Base-by-base conservation (phyloP, 108 stramenopile genomes). In the Pseudonitzschia multiseries region DNA sequence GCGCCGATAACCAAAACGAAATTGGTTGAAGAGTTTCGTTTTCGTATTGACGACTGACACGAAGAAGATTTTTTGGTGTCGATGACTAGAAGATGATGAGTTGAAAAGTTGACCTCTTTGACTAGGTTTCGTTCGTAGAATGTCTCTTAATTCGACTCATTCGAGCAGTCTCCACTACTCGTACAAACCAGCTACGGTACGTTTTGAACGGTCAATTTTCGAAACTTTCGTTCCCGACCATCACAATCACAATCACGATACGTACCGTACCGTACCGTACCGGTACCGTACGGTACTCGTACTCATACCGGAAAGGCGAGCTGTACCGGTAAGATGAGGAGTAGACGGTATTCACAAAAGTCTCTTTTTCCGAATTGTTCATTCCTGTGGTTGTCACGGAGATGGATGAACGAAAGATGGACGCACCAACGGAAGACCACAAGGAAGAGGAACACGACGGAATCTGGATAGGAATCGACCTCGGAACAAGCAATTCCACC, bases 391-490 rank as follows among this genome's bases (percentile, higher is more conserved):
- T n/a, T n/a, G n/a, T 36, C 36, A 48, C 46, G 18, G 14, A 48
- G 18, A 48, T n/a, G n/a, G n/a, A n/a, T n/a, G n/a, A n/a, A n/a
- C n/a, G n/a, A 48, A 48, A 48, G 17, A 48, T 48, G 14, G 46
- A 48, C 46, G 46, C 1, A 48, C 2, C 46, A 5, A 48, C 18
- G 46, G 46, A 48, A 48, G 46, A 48, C 18, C 18, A 2, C 46
- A 48, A 48, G 17, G 18, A 18, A 18, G 1, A 48, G 24, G 22
- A 56, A 56, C 24, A 26, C 24, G 73, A 65, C 54, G 88, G 89
- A 31, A 73, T 84, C 21, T 92, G 89, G 85, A 87, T 92, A 59
- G 93, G 90, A 27, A 89, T 94, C 73, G 93, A 94, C 77, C 78
- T 94, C 33, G 93, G 93, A 18, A 94, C 93, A 9, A 86, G 84